Evolutionary conservation across 164 flowering plant species (phyloP).

Genomic region (Vitis amurensis): DNA sequence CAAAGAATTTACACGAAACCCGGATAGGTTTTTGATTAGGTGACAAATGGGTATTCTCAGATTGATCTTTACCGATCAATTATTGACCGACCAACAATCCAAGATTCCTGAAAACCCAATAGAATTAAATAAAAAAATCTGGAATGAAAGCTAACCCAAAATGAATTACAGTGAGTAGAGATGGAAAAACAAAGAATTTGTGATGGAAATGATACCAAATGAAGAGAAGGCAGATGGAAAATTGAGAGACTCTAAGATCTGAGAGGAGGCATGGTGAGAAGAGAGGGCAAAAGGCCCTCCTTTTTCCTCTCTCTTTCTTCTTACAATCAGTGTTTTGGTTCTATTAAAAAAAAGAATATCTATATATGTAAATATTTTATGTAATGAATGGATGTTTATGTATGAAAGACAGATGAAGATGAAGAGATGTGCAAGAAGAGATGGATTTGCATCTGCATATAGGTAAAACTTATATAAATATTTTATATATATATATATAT

Average conservation of each 20-base stretch:
- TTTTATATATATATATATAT: conserved; percentile 16
- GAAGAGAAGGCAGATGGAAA: conserved; percentile 31
- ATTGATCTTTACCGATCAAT: conserved; percentile 31
- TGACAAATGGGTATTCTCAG: conserved; percentile 16
- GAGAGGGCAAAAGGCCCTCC: conserved; percentile 58
- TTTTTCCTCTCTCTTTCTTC: conserved; percentile 24
- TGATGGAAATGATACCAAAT: conserved; percentile 19
- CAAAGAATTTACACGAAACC: conserved; percentile 18
- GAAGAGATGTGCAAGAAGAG: conserved; percentile 16
- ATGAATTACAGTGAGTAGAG: not conserved
- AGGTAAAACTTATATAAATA: not conserved
- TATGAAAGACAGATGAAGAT: conserved; percentile 15
- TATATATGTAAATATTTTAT: not conserved
- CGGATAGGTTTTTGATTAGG: conserved; percentile 16
- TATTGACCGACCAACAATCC: conserved; percentile 29
- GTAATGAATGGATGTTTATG: conserved; percentile 14
- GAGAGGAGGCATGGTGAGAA: conserved; percentile 54
- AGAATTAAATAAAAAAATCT: conserved; percentile 4
- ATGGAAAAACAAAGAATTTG: conserved; percentile 3
- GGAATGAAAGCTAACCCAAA: conserved; percentile 3
- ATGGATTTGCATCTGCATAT: conserved; percentile 24
- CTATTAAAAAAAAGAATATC: conserved; percentile 1
- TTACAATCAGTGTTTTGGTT: conserved; percentile 12
- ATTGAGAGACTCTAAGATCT: conserved; percentile 54
- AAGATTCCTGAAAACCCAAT: conserved; percentile 21